These are phyloP conservation scores for Eimeria tenella DNA, from an alignment of 169 alveolate species.

Conservation along the genomic window DNA sequence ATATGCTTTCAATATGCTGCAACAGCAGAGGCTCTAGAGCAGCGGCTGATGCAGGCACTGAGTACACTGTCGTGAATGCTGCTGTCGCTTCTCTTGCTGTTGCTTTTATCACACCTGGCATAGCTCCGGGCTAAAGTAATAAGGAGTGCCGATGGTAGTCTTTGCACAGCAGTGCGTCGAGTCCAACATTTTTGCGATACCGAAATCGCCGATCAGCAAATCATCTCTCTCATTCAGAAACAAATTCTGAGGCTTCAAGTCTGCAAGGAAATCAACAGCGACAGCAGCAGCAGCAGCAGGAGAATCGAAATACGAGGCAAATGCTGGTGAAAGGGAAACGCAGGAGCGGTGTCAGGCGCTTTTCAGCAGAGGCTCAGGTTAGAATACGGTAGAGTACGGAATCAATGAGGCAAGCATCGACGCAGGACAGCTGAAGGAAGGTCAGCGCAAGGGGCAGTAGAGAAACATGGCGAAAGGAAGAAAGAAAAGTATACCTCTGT, in stretches of 20 bases:
- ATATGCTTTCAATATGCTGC: background rate
- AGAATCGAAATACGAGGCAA: background rate
- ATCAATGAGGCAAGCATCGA: background rate
- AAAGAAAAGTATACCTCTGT: slow-evolving; percentile 88
- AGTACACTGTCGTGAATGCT: background rate
- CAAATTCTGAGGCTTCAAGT: slow-evolving; percentile 94
- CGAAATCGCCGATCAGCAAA: slow-evolving; percentile 95
- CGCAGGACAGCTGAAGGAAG: too few relatives aligned
- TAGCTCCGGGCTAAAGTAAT: slow-evolving; percentile 99
- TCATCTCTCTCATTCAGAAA: slow-evolving; percentile 91
- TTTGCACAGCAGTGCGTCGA: slow-evolving; percentile 95
- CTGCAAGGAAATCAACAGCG: slow-evolving; percentile 14
- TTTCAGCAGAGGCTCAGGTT: too few relatives aligned
- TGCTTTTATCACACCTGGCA: slow-evolving; percentile 82
- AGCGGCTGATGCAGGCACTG: background rate
- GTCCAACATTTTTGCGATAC: slow-evolving; percentile 94
- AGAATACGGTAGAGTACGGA: background rate
- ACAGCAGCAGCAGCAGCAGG: background rate
- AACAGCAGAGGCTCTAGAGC: background rate
- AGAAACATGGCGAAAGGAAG: background rate
- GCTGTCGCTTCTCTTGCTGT: background rate
- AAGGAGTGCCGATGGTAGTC: slow-evolving; percentile 99
- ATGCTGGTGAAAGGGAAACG: background rate
- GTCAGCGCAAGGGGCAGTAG: background rate
- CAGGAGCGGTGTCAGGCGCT: background rate